These are phyloP conservation scores for Kodamaea kaohsiungensis DNA, from an alignment of 805 yeast species.

Conservation along the genomic window DNA sequence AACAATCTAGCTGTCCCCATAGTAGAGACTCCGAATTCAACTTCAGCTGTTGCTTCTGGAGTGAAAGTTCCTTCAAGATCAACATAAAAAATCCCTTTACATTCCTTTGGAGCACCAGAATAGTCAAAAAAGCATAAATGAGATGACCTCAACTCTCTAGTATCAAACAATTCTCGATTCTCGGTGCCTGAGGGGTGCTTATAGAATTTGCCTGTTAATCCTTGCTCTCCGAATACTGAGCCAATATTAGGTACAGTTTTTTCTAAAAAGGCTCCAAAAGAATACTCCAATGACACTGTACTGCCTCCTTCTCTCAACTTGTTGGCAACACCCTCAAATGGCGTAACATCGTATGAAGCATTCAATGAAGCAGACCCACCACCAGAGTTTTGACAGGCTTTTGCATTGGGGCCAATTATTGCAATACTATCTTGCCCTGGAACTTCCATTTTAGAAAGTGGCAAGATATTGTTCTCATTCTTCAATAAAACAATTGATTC, in stretches of 20 bases:
- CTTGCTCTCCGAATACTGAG: slow-evolving; percentile 20
- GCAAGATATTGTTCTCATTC: slow-evolving; percentile 49
- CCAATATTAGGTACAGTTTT: slow-evolving; percentile 32
- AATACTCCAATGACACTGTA: slow-evolving; percentile 21
- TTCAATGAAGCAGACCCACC: slow-evolving; percentile 62
- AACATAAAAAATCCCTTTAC: slow-evolving; percentile 37
- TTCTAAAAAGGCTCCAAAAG: slow-evolving; percentile 36
- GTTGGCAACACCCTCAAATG: slow-evolving; percentile 46
- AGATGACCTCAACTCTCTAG: slow-evolving; percentile 15
- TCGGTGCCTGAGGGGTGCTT: slow-evolving; percentile 22
- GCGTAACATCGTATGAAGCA: slow-evolving; percentile 50
- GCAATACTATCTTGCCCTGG: slow-evolving; percentile 30
- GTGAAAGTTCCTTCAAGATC: slow-evolving; percentile 44
- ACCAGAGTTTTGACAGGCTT: slow-evolving; percentile 50
- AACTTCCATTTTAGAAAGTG: slow-evolving; percentile 30
- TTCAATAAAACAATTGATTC: slow-evolving; percentile 59
- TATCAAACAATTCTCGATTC: slow-evolving; percentile 27
- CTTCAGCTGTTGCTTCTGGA: slow-evolving; percentile 47
- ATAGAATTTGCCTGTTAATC: slow-evolving; percentile 24
- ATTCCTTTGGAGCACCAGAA: background rate
- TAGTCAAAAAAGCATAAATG: slow-evolving; percentile 12
- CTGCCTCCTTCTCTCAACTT: slow-evolving; percentile 26
- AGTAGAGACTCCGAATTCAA: slow-evolving; percentile 52
- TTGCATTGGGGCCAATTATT: slow-evolving; percentile 63
- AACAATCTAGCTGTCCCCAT: slow-evolving; percentile 58